These are phyloP conservation scores for Domatiomyces globalis DNA, from an alignment of 2,329 filamentous ascomycete species.

Conservation along the genomic window DNA sequence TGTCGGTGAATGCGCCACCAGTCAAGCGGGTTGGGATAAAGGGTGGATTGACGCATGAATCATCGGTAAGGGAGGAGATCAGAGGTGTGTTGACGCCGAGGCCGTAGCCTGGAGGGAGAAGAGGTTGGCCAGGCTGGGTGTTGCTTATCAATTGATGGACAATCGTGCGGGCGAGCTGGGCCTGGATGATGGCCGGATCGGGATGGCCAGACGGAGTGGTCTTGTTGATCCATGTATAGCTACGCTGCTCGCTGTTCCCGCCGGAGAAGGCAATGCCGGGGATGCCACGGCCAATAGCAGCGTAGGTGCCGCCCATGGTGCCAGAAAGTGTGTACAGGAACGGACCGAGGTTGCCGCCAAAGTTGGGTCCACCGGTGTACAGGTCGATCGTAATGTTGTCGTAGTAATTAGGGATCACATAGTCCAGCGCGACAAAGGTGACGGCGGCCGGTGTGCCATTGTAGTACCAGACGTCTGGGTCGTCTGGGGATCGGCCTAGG, in stretches of 20 bases:
- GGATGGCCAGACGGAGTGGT: constrained; percentile 22
- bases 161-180: constrained; percentile 30
- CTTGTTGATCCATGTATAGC: constrained; percentile 32
- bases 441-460: constrained; percentile 44
- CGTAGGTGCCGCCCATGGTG: constrained; percentile 37
- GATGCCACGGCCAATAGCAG: constrained; percentile 35
- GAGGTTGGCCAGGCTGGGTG: constrained; percentile 18
- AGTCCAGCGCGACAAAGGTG: constrained; percentile 43
- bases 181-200: constrained; percentile 32
- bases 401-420: constrained; percentile 38
- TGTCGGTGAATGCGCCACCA: constrained; percentile 35
- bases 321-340: constrained; percentile 42
- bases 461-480: constrained; percentile 46
- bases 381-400: constrained; percentile 39
- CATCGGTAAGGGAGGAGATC: constrained; percentile 27
- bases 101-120: constrained; percentile 39
- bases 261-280: constrained; percentile 39
- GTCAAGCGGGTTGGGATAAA: constrained; percentile 37
- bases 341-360: constrained; percentile 39
- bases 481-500: constrained; percentile 37
- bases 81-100: constrained; percentile 38
- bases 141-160: constrained; percentile 33
- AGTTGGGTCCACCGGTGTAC: constrained; percentile 43
- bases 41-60: constrained; percentile 28
- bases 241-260: constrained; percentile 28